A percentile compares a stretch with the other conserved stretches of the same genome.
Conservation (phyloP, 176 grass and related monocot species). For the Avena atlantica region DNA sequence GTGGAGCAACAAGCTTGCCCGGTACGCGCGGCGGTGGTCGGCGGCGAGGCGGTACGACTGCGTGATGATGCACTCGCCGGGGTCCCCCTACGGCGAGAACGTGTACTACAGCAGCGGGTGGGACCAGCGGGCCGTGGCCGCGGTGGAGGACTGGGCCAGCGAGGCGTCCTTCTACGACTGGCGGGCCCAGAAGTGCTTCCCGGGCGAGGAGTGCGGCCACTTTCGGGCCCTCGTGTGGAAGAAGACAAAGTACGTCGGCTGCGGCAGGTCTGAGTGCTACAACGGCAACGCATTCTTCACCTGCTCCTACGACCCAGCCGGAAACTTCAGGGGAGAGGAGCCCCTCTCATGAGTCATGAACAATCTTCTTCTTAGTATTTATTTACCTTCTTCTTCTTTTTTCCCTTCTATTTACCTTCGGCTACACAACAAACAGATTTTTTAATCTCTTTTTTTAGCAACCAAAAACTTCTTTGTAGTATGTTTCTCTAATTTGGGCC, state of each 20-base stretch:
- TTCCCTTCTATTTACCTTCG: too few species aligned
- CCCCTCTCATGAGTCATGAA: background rate
- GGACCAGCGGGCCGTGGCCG: conserved; percentile 45
- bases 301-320: conserved; percentile 63
- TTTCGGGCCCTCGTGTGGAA: conserved; percentile 68
- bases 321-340: conserved; percentile 57
- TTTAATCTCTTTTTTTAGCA: too few species aligned
- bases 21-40: conserved; percentile 63
- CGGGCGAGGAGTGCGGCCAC: conserved; percentile 58
- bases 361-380: too few species aligned
- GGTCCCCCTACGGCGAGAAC: conserved; percentile 42
- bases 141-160: conserved; percentile 46
- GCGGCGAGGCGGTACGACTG: conserved; percentile 49
- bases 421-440: too few species aligned
- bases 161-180: conserved; percentile 55
- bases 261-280: conserved; percentile 53
- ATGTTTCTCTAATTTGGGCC: too few species aligned
- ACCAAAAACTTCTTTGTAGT: too few species aligned
- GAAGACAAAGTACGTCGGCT: conserved; percentile 47
- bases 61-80: conserved; percentile 49
- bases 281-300: conserved; percentile 52
- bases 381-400: too few species aligned
- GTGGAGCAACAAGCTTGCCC: conserved; percentile 57
- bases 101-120: conserved; percentile 47
- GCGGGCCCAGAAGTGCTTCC: conserved; percentile 43